A percentile compares a stretch with the other conserved stretches of the same genome.
phyloP scores from a whole-genome alignment of 2,329 filamentous ascomycete species.

The Teratosphaeria viscida region DNA sequence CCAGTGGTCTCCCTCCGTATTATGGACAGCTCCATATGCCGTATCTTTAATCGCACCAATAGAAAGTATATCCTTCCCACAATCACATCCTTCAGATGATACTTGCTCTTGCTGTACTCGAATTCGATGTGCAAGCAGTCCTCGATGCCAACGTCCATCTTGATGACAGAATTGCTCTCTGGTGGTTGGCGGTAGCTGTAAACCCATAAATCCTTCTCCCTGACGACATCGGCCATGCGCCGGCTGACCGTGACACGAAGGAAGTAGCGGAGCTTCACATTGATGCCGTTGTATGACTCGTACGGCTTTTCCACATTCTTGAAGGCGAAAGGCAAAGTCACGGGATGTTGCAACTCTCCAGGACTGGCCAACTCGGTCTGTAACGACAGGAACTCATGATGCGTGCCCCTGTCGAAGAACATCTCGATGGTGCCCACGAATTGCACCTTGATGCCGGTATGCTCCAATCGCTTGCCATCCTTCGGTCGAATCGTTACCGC shows the following conservation, averaged over 20 bases:
- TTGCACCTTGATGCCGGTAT: slow-evolving; percentile 98
- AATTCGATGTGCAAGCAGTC: slow-evolving; percentile 99
- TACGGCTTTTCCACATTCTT: slow-evolving; percentile 99
- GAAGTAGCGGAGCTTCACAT: slow-evolving; percentile 98
- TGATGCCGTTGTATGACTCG: slow-evolving; percentile 99
- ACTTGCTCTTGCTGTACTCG: slow-evolving; percentile 98
- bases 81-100: slow-evolving; percentile 98
- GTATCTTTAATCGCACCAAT: slow-evolving; percentile 94
- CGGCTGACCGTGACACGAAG: slow-evolving; percentile 91
- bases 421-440: slow-evolving; percentile 99
- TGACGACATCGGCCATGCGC: slow-evolving; percentile 94
- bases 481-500: slow-evolving; percentile 91
- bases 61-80: slow-evolving; percentile 98
- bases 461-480: slow-evolving; percentile 94
- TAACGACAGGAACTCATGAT: slow-evolving; percentile 96
- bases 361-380: slow-evolving; percentile 95
- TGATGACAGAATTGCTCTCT: slow-evolving; percentile 96
- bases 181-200: slow-evolving; percentile 97
- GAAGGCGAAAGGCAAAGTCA: slow-evolving; percentile 99
- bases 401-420: slow-evolving; percentile 99
- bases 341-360: slow-evolving; percentile 94
- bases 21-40: slow-evolving; percentile 98
- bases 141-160: slow-evolving; percentile 99
- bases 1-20: slow-evolving; percentile 95
- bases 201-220: slow-evolving; percentile 99